A percentile compares a stretch with the other conserved stretches of the same genome.
These are phyloP conservation scores for Kluyveromyces sp. DNA, from an alignment of 1,139 yeast species.

Conservation along the genomic window DNA sequence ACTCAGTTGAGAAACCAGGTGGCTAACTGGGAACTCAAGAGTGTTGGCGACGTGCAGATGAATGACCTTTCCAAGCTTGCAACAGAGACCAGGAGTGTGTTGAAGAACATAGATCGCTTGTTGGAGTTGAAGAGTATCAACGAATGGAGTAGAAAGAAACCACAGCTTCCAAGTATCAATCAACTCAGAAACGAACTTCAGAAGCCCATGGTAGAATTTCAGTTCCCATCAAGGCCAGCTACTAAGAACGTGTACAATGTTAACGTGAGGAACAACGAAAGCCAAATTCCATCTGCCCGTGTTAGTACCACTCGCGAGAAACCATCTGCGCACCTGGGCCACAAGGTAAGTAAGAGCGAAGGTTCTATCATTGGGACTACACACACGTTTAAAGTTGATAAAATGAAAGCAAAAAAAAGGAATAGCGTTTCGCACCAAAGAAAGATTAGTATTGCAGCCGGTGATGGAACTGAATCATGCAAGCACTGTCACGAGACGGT, in stretches of 20 bases:
- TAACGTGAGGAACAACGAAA: background rate
- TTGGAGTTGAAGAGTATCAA: slow-evolving; percentile 1
- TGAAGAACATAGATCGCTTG: background rate
- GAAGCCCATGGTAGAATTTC: slow-evolving; percentile 2
- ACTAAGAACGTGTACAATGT: slow-evolving; percentile 1
- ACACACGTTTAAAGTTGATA: slow-evolving; percentile 2
- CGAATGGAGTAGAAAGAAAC: slow-evolving; percentile 1
- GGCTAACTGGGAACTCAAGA: background rate
- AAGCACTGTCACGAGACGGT: slow-evolving; percentile 61
- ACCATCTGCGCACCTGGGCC: background rate
- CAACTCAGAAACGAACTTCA: slow-evolving; percentile 3
- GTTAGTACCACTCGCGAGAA: background rate
- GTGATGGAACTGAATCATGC: slow-evolving; percentile 27
- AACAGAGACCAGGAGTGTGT: background rate
- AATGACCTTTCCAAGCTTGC: background rate
- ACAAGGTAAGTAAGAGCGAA: slow-evolving; percentile 3
- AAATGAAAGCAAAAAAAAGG: slow-evolving; percentile 1
- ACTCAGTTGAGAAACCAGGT: background rate
- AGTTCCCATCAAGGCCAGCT: slow-evolving; percentile 1
- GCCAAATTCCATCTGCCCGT: background rate
- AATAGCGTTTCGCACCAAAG: slow-evolving; percentile 1
- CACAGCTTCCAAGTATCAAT: slow-evolving; percentile 4
- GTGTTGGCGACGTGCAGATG: background rate
- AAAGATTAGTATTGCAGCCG: slow-evolving; percentile 6
- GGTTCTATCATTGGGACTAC: background rate